A percentile compares a stretch with the other conserved stretches of the same genome.
These are phyloP conservation scores for Stenocarpella maydis DNA, from an alignment of 2,329 filamentous ascomycete species.

Conservation along the genomic window DNA sequence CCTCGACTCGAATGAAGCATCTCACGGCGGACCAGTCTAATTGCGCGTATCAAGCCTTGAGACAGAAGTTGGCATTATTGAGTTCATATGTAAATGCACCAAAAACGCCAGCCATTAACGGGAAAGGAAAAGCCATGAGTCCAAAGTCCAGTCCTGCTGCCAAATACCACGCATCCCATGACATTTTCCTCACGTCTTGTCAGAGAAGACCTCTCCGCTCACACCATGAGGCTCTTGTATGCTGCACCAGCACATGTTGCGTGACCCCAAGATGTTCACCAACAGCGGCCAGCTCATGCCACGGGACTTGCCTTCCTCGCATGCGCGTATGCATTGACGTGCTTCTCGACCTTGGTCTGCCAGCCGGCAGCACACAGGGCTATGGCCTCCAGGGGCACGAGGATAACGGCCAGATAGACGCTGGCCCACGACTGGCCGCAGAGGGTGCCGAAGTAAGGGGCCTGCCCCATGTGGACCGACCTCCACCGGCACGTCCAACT, in stretches of 20 bases:
- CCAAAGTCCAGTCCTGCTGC: background rate
- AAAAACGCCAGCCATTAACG: background rate
- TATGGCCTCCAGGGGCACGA: constrained; percentile 64
- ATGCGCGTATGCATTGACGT: constrained; percentile 43
- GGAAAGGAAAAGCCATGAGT: background rate
- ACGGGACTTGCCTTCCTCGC: constrained; percentile 47
- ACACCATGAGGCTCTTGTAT: background rate
- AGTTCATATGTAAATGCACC: background rate
- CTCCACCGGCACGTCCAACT: constrained; percentile 72
- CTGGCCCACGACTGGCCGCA: constrained; percentile 64
- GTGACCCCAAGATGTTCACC: background rate
- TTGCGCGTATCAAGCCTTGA: background rate
- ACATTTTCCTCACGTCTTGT: background rate
- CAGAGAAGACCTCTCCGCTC: background rate
- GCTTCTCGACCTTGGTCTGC: constrained; percentile 55
- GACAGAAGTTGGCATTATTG: constrained; percentile 1
- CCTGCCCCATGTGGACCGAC: constrained; percentile 57
- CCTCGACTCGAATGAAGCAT: background rate
- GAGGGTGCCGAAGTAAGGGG: constrained; percentile 64
- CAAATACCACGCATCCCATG: background rate
- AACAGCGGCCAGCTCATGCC: constrained; percentile 26
- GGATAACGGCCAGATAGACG: constrained; percentile 61
- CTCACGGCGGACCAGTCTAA: background rate
- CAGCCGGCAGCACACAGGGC: constrained; percentile 56
- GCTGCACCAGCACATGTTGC: background rate